Evolutionary conservation across 257 asterid genomes (phyloP).

Genomic region (Ajuga chamaepitys): DNA sequence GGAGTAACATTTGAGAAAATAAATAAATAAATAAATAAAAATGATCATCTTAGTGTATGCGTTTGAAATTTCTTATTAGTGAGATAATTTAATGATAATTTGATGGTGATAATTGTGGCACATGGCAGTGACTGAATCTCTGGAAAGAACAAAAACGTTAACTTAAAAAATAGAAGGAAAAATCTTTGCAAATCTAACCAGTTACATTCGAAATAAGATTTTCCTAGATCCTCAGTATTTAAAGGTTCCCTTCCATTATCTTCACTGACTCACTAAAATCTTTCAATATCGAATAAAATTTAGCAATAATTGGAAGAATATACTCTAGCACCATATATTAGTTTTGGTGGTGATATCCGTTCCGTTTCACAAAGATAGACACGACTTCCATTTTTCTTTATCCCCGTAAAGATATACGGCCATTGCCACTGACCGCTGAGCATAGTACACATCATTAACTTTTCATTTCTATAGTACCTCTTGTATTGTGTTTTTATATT

Average conservation of each 20-base stretch:
- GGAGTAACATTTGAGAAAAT: too few relatives aligned
- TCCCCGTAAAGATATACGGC: too few relatives aligned
- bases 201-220: slow-evolving; percentile 28
- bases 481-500: too few relatives aligned
- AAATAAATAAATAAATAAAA: too few relatives aligned
- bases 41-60: too few relatives aligned
- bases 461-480: too few relatives aligned
- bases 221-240: slow-evolving; percentile 19
- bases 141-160: slow-evolving; percentile 12
- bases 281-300: slow-evolving; percentile 12
- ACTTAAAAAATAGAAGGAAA: slow-evolving; percentile 7
- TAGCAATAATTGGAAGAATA: slow-evolving; percentile 1
- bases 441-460: too few relatives aligned
- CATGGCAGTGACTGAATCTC: slow-evolving; percentile 29
- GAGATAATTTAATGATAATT: neutral
- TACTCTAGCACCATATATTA: neutral
- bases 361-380: too few relatives aligned
- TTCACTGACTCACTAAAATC: slow-evolving; percentile 31
- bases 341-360: neutral
- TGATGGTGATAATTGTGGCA: slow-evolving; percentile 20
- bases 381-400: too few relatives aligned
- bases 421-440: too few relatives aligned
- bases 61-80: too few relatives aligned
- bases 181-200: slow-evolving; percentile 46
- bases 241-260: slow-evolving; percentile 22